Evolutionary conservation across 352 stramenopile genomes (phyloP).

Genomic region (Blastocystis sp.): DNA sequence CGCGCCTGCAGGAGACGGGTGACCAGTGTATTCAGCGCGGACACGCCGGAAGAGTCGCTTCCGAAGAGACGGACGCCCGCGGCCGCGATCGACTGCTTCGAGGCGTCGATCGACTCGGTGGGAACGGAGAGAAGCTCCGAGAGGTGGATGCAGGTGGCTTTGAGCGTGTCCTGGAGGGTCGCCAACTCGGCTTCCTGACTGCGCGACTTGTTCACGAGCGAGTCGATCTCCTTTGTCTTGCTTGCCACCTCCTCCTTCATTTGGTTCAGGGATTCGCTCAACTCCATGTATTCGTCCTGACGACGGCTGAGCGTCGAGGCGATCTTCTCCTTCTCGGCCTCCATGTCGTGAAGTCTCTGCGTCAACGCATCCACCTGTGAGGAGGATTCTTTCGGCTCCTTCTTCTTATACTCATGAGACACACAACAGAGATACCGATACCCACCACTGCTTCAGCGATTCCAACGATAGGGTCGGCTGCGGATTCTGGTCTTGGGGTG

Average conservation of each 20-base stretch:
- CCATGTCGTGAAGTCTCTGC: slow-evolving; percentile 2
- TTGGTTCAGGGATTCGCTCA: neutral
- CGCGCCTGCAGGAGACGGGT: neutral
- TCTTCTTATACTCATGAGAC: neutral
- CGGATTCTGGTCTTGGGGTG: neutral
- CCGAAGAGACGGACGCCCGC: neutral
- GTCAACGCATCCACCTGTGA: neutral
- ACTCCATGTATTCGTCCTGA: slow-evolving; percentile 12
- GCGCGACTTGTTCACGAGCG: neutral
- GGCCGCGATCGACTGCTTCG: neutral
- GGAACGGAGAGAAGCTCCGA: neutral
- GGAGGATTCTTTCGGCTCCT: neutral
- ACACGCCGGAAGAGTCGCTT: neutral
- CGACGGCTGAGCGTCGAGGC: slow-evolving; percentile 47
- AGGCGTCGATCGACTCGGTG: neutral
- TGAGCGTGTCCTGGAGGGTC: neutral
- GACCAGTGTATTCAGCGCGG: neutral
- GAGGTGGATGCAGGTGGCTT: neutral
- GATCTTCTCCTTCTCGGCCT: slow-evolving; percentile 38
- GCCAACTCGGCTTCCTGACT: neutral
- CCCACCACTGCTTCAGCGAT: slow-evolving; percentile 22
- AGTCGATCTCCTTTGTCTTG: neutral
- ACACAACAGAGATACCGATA: no score
- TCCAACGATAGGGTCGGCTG: slow-evolving; percentile 6
- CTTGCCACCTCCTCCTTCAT: neutral